Evolutionary conservation across 371 early-diverging fungal genomes (phyloP), one percentile per base, ranked within the genome.

Genomic region (Mortierella polycephala): DNA sequence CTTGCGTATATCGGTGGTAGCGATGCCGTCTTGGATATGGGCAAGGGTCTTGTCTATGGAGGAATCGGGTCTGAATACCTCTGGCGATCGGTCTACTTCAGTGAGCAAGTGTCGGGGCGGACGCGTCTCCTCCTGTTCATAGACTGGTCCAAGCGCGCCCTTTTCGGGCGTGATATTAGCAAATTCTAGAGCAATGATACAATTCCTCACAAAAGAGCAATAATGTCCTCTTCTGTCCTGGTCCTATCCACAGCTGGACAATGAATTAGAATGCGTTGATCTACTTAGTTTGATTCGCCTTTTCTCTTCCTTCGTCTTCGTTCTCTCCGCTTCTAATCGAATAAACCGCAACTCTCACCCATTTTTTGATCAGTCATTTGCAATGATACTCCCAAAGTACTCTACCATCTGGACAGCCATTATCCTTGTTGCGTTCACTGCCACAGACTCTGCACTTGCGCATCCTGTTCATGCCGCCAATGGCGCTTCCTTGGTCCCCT

Each of bases 1-100:
- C 80, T 96, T 57, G 94, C 95, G 9, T 96, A 96, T 70, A 77
- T 96, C 59, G 95, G 95, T 3, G 90, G 91, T 56, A 90, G 89
- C 52, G 79, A 56, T 39, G 90, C 93, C 1, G 94, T 89, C 0
- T 86, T 89, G 51, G 91, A 91, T 45, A 83, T 89, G 69, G 89
- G 84, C 37, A 80, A 80, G 69, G 89, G 88, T 62, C 65, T 85
- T 57, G 84, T 89, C 81, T 81, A 88, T 59, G 86, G 89, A 45
- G 90, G 90, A 14, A 71, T 88, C 23, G 85, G 85, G 69, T 89
- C 90, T 6, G 79, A 89, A 45, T 91, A 90, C 71, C 74, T 91
- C 12, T 91, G 91, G 91, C 83, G 91, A 40, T 87, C 88, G 49
- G 82, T 90, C 9, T 91, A 90, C 51, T 89, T 89, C 82, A 86